Evolutionary conservation across 768 basidiomycete genomes (phyloP).

Genomic region (Infundibulicybe gibba): DNA sequence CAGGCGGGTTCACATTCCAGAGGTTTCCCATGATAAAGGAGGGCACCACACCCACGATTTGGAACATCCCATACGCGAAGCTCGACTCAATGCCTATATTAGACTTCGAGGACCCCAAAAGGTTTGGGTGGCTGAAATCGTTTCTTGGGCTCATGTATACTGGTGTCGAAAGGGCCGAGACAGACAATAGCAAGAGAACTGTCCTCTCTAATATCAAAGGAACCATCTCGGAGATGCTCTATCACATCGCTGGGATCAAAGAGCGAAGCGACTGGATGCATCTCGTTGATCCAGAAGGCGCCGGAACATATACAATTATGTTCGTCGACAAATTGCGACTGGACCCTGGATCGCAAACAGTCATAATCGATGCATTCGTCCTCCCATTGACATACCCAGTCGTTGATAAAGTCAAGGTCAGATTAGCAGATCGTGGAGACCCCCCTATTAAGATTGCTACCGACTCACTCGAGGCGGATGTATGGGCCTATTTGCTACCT

Average conservation of each 20-base stretch:
- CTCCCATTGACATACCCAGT: conserved; percentile 27
- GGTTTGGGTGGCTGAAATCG: conserved; percentile 18
- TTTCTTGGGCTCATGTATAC: conserved; percentile 19
- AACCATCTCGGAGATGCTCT: no score
- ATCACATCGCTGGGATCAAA: no score
- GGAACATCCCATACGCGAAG: conserved; percentile 30
- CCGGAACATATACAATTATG: conserved; percentile 33
- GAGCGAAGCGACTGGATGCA: no score
- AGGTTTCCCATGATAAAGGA: conserved; percentile 20
- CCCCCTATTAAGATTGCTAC: conserved; percentile 15
- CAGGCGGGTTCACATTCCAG: conserved; percentile 8
- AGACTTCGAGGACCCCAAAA: conserved; percentile 6
- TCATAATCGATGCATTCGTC: conserved; percentile 48
- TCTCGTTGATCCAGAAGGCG: conserved; percentile 15
- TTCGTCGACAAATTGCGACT: conserved; percentile 43
- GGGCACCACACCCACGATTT: conserved; percentile 7
- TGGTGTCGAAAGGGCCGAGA: conserved; percentile 10
- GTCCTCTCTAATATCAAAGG: no score
- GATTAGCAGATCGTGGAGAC: background rate
- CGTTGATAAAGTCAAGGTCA: conserved; percentile 6
- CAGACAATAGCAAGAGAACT: no score
- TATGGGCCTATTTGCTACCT: conserved; percentile 53
- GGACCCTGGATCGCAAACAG: conserved; percentile 45
- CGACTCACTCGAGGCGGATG: conserved; percentile 22
- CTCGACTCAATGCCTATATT: conserved; percentile 20